phyloP scores from a whole-genome alignment of 1,284 basidiomycete genomes.

The Pascua sp. region DNA sequence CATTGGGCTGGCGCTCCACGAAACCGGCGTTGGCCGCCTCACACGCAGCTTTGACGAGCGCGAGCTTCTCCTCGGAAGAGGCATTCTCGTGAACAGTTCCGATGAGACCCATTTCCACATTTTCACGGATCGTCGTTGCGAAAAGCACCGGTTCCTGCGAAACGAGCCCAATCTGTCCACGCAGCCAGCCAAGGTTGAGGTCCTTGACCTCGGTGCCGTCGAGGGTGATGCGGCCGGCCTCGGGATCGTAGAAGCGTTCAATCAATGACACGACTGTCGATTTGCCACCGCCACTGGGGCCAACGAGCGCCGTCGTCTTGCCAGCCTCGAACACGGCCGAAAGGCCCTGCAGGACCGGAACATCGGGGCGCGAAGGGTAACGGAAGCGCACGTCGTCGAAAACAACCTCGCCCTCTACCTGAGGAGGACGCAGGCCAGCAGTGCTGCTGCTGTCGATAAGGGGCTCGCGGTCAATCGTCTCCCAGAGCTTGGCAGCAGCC shows the following conservation, averaged over 20 bases:
- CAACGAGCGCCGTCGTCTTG: conserved; percentile 80
- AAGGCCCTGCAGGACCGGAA: conserved; percentile 73
- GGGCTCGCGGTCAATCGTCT: conserved; percentile 80
- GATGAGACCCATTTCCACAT: conserved; percentile 87
- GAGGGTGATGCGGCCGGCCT: conserved; percentile 67
- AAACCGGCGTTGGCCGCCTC: conserved; percentile 89
- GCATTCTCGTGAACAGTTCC: conserved; percentile 64
- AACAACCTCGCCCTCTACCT: conserved; percentile 69
- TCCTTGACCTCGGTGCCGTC: conserved; percentile 74
- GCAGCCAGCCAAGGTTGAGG: conserved; percentile 82
- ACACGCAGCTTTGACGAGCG: conserved; percentile 78
- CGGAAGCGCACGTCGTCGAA: conserved; percentile 77
- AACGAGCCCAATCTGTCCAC: conserved; percentile 81
- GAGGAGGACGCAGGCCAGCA: conserved; percentile 66
- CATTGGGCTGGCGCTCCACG: conserved; percentile 74
- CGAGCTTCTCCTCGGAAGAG: conserved; percentile 70
- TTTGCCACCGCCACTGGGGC: conserved; percentile 86
- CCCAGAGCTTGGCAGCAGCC: conserved; percentile 89
- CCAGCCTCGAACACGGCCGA: conserved; percentile 50
- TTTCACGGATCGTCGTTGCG: conserved; percentile 69
- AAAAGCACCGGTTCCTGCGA: conserved; percentile 88
- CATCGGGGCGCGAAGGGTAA: conserved; percentile 84
- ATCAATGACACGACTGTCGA: conserved; percentile 69
- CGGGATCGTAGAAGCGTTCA: conserved; percentile 86
- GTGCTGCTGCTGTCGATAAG: conserved; percentile 76